A percentile compares a stretch with the other conserved stretches of the same genome.
Evolutionary conservation across 2,329 filamentous ascomycete genomes (phyloP).

Genomic region (Clathrospora elynae): DNA sequence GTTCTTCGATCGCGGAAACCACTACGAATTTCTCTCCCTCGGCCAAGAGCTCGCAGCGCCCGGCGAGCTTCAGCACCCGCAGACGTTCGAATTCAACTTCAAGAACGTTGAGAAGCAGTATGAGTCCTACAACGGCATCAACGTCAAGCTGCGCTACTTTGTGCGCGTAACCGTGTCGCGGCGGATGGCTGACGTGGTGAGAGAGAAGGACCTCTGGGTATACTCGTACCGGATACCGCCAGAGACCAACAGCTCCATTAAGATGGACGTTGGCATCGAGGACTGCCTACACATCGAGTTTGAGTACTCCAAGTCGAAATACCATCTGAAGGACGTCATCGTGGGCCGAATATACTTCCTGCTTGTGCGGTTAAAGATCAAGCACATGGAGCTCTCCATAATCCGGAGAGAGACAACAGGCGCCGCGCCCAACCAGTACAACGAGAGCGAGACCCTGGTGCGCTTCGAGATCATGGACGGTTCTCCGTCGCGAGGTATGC

Average conservation of each 20-base stretch:
- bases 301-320: conserved; percentile 99
- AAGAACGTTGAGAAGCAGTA: conserved; percentile 99
- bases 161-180: conserved; percentile 94
- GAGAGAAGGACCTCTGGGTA: conserved; percentile 99
- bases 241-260: conserved; percentile 97
- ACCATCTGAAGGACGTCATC: conserved; percentile 98
- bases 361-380: conserved; percentile 96
- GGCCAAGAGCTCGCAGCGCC: conserved; percentile 96
- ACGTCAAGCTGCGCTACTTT: conserved; percentile 98
- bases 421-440: conserved; percentile 97
- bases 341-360: conserved; percentile 98
- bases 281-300: conserved; percentile 99
- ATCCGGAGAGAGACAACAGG: conserved; percentile 96
- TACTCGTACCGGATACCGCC: conserved; percentile 98
- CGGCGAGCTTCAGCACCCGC: conserved; percentile 96
- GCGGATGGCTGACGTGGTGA: conserved; percentile 96
- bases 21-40: conserved; percentile 97
- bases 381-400: conserved; percentile 99
- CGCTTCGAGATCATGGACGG: conserved; percentile 99
- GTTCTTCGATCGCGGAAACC: conserved; percentile 99
- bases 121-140: conserved; percentile 99
- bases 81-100: conserved; percentile 99
- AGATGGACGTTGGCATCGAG: conserved; percentile 99
- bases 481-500: conserved; percentile 86
- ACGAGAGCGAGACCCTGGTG: conserved; percentile 97